phyloP scores from a whole-genome alignment of 139 green algal genomes.

The Coccomyxa sp. region DNA sequence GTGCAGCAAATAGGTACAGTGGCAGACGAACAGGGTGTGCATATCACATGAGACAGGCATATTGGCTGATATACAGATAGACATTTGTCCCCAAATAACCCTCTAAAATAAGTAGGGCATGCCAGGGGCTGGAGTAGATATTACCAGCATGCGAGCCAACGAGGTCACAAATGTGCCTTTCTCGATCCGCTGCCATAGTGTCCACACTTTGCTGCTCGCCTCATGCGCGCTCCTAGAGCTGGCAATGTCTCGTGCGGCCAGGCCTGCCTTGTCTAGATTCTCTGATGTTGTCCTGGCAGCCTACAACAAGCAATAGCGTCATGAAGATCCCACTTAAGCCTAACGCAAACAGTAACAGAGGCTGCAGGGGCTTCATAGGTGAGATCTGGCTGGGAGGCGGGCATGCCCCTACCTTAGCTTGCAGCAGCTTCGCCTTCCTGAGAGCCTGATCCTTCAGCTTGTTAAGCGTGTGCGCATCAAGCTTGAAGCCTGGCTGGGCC shows the following conservation, averaged over 20 bases:
- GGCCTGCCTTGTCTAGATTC: neutral
- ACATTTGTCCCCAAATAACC: too few species aligned
- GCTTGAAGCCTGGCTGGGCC: neutral
- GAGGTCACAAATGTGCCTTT: neutral
- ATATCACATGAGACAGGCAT: conserved; percentile 1
- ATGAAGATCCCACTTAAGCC: too few species aligned
- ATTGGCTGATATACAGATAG: too few species aligned
- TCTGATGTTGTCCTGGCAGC: neutral
- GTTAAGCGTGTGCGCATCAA: conserved; percentile 7
- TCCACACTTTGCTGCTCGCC: neutral
- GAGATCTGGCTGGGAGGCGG: neutral
- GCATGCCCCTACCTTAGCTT: conserved; percentile 8
- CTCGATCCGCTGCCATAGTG: neutral
- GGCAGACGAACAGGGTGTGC: neutral
- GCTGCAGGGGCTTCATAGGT: too few species aligned
- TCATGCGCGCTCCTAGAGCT: neutral
- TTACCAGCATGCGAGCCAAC: neutral
- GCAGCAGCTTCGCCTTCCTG: neutral
- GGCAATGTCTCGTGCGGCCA: neutral
- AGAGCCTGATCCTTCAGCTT: conserved; percentile 10
- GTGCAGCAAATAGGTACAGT: neutral
- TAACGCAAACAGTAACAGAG: too few species aligned
- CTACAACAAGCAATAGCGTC: too few species aligned
- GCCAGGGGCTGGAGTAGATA: too few species aligned
- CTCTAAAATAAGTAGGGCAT: too few species aligned